These are phyloP conservation scores for Pinus taeda DNA, from an alignment of 75 land plant species.

Conservation along the genomic window DNA sequence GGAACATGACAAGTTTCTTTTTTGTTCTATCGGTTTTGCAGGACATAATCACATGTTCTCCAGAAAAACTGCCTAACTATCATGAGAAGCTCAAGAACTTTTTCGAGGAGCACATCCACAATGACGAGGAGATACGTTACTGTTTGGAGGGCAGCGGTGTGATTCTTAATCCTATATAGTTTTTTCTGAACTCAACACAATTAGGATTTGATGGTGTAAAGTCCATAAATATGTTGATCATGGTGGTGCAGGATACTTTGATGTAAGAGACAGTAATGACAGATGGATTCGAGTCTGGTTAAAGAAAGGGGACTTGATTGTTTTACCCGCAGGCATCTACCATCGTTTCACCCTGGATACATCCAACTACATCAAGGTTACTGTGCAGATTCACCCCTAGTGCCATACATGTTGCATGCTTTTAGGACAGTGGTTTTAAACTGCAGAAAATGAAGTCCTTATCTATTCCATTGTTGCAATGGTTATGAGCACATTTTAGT, in stretches of 20 bases:
- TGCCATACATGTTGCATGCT: no score
- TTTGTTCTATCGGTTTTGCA: slow-evolving; percentile 13
- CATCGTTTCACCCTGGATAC: slow-evolving; percentile 93
- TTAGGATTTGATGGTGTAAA: neutral
- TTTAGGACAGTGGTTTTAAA: neutral
- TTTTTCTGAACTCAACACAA: neutral
- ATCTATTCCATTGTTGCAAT: neutral
- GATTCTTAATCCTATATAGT: neutral
- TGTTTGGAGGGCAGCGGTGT: slow-evolving; percentile 89
- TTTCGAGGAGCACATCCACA: slow-evolving; percentile 92
- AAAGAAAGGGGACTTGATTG: slow-evolving; percentile 91
- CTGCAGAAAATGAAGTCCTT: neutral
- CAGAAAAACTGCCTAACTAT: slow-evolving; percentile 83
- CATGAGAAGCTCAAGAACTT: slow-evolving; percentile 82
- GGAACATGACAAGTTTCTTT: no score
- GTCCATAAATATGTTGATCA: neutral
- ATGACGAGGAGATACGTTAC: slow-evolving; percentile 94
- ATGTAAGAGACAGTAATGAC: slow-evolving; percentile 82
- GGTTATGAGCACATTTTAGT: neutral
- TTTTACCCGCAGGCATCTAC: slow-evolving; percentile 93
- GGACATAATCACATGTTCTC: slow-evolving; percentile 82
- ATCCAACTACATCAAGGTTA: slow-evolving; percentile 86
- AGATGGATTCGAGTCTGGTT: slow-evolving; percentile 84
- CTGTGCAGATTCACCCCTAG: neutral
- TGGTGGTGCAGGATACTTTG: slow-evolving; percentile 80